phyloP scores from a whole-genome alignment of 257 asterid genomes.

The Solanum paucissectum region DNA sequence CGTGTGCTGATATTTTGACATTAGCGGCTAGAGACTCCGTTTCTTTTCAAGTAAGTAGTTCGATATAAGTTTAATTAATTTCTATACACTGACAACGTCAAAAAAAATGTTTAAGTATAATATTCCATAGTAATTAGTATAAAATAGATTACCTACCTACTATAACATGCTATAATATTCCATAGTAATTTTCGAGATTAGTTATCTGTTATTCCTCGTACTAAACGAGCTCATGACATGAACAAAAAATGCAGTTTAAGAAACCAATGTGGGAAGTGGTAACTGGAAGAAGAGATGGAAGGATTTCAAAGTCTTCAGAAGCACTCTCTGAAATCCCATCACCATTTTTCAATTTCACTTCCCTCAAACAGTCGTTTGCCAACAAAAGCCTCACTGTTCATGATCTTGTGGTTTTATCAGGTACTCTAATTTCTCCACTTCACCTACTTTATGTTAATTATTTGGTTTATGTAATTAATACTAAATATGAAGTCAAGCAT shows the following conservation, averaged over 20 bases:
- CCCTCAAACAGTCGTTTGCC: constrained; percentile 18
- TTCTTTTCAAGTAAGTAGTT: constrained; percentile 22
- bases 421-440: background rate
- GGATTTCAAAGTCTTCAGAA: constrained; percentile 18
- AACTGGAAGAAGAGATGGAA: constrained; percentile 43
- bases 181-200: background rate
- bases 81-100: background rate
- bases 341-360: constrained; percentile 26
- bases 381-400: constrained; percentile 17
- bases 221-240: background rate
- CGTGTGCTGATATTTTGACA: constrained; percentile 43
- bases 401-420: constrained; percentile 46
- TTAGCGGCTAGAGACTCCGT: constrained; percentile 35
- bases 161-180: background rate
- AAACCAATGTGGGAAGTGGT: constrained; percentile 29
- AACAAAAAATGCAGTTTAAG: constrained; percentile 7
- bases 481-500: background rate
- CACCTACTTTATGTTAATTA: background rate
- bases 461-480: background rate
- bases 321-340: constrained; percentile 33
- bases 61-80: too few relatives aligned
- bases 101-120: background rate
- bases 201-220: background rate
- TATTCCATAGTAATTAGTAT: too few relatives aligned
- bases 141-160: background rate